Evolutionary conservation across 805 yeast genomes (phyloP).

Genomic region (Saccharomycodes ludwigii): DNA sequence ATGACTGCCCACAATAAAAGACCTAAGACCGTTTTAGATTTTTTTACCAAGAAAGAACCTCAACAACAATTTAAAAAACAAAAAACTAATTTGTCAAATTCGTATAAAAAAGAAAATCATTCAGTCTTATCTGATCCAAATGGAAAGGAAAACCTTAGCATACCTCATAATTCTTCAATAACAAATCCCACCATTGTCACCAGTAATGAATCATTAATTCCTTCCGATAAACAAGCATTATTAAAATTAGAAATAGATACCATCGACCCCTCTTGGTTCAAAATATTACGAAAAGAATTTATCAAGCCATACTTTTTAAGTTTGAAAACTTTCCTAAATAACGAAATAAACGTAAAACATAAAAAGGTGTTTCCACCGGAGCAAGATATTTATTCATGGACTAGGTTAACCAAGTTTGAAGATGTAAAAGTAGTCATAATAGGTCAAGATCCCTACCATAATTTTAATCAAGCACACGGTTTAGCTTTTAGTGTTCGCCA

Average conservation of each 20-base stretch:
- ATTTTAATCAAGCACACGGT: conserved; percentile 89
- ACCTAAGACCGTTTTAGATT: too few relatives aligned
- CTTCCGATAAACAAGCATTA: too few relatives aligned
- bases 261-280: conserved; percentile 71
- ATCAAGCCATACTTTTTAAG: conserved; percentile 75
- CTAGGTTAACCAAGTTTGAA: conserved; percentile 67
- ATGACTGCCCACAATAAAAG: too few relatives aligned
- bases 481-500: conserved; percentile 83
- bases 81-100: too few relatives aligned
- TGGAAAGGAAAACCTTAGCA: too few relatives aligned
- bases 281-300: conserved; percentile 52
- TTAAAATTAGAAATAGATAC: conserved; percentile 57
- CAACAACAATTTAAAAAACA: too few relatives aligned
- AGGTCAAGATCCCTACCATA: conserved; percentile 97
- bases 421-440: conserved; percentile 65
- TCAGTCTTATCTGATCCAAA: too few relatives aligned
- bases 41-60: too few relatives aligned
- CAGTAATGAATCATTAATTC: too few relatives aligned
- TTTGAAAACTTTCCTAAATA: conserved; percentile 49
- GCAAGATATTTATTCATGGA: conserved; percentile 80
- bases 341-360: conserved; percentile 29
- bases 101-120: too few relatives aligned
- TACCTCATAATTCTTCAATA: too few relatives aligned
- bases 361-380: conserved; percentile 67
- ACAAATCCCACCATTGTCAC: too few relatives aligned